Evolutionary conservation across 202 grass and related monocot genomes (phyloP).

Genomic region (Cymbopogon flexuosus): DNA sequence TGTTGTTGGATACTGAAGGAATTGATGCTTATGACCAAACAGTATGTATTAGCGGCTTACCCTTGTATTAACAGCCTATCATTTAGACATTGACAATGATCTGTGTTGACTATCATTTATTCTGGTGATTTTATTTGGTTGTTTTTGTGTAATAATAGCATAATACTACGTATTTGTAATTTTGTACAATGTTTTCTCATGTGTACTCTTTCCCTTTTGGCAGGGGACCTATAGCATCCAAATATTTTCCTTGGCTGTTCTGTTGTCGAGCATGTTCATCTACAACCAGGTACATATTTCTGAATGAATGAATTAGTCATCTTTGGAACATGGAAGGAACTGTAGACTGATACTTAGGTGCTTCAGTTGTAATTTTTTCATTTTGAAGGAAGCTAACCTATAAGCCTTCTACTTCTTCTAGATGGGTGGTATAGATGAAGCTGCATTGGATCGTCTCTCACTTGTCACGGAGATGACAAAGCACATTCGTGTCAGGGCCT

Average conservation of each 20-base stretch:
- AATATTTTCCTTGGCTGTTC: conserved; percentile 94
- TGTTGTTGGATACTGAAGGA: conserved; percentile 91
- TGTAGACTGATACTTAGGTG: background rate
- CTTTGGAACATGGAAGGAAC: background rate
- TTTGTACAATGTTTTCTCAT: conserved; percentile 22
- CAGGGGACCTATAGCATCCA: conserved; percentile 97
- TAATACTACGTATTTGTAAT: background rate
- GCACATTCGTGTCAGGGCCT: conserved; percentile 85
- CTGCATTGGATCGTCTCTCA: conserved; percentile 83
- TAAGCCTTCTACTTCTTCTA: conserved; percentile 31
- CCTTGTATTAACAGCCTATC: background rate
- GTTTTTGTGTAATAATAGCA: background rate
- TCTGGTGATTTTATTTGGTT: conserved; percentile 23
- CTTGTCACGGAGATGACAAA: conserved; percentile 99
- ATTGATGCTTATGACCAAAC: conserved; percentile 99
- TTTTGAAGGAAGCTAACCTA: conserved; percentile 6
- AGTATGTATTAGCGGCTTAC: conserved; percentile 34
- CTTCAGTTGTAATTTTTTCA: background rate
- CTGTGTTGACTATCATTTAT: background rate
- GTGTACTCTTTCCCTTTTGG: conserved; percentile 19
- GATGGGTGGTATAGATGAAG: conserved; percentile 99
- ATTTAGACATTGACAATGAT: background rate
- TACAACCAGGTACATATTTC: conserved; percentile 81
- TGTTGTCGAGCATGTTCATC: conserved; percentile 97
- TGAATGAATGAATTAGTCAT: background rate